Base-by-base conservation (phyloP, 306 rosid genomes). In the Betula pendula region DNA sequence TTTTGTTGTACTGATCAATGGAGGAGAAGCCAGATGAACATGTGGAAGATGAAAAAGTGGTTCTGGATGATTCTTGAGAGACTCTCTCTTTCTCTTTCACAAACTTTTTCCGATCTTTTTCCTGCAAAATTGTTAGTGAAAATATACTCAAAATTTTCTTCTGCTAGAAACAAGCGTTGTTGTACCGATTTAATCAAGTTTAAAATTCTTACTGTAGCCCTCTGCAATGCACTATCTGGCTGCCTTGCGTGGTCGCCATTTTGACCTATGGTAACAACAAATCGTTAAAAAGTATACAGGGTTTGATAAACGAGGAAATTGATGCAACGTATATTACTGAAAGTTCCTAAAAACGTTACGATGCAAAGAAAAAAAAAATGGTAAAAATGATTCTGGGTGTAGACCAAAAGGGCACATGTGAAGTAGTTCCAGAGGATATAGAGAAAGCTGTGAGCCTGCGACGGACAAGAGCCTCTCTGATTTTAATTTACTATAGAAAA, bases 21-120 rank as follows among this genome's bases (percentile, higher is more conserved):
- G 97, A 89, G 59, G 98, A 90, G 87, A 90, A 84, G 89, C 92
- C 89, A 4, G 97, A 90, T 58, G 97, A 92, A 81, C 91, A 84
- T 9, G 95, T 80, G 25, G 98, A 89, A 38, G 98, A 87, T 35
- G 96, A 79, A 75, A 85, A 38, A 9, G 96, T 86, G 62, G 85
- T 77, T 71, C 77, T 87, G 19, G 97, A 85, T 65, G 96, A 90
- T 74, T 90, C 96, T n/a, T 85, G 87, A 49, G 92, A 87, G 86
- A 72, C 81, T 71, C 84, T 79, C 42, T 81, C 89, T 80, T 83
- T 94, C 84, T 87, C 91, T 72, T 75, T 87, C 0, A 78, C 73
- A 68, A 2, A 42, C 78, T 72, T 79, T 76, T 85, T 89, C 22
- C 29, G 25, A 83, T 78, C 75, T 77, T 83, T 89, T 25, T 77